Conservation (phyloP, 176 grass and related monocot genomes). For the Phragmites australis region DNA sequence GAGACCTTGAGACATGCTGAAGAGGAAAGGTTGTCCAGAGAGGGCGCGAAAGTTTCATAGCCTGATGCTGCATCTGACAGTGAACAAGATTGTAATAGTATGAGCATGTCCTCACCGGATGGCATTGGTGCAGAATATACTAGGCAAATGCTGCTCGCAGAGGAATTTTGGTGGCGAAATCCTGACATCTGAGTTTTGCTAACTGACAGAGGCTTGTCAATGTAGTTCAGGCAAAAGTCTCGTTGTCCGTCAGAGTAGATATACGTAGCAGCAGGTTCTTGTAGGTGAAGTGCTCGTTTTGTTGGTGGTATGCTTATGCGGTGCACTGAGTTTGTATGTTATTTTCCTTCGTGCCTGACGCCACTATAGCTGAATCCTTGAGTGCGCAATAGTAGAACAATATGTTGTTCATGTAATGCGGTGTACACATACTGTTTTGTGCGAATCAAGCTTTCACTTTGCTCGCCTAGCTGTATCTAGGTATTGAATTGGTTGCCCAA, state of each 20-base stretch:
- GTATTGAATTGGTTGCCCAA: neutral
- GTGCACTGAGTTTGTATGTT: neutral
- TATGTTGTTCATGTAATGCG: neutral
- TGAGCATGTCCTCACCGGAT: neutral
- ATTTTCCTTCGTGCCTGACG: neutral
- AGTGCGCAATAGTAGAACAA: constrained; percentile 15
- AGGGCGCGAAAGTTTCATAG: constrained; percentile 52
- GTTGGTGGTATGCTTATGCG: constrained; percentile 12
- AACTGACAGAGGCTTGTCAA: neutral
- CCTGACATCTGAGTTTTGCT: constrained; percentile 38
- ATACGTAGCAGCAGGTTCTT: constrained; percentile 16
- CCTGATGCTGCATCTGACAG: constrained; percentile 24
- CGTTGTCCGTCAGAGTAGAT: constrained; percentile 25
- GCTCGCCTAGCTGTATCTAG: neutral
- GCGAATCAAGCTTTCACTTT: neutral
- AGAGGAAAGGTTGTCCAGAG: constrained; percentile 45
- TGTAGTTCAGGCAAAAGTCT: neutral
- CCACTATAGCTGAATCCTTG: constrained; percentile 7
- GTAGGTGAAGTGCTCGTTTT: constrained; percentile 9
- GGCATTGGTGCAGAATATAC: constrained; percentile 6
- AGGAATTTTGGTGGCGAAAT: constrained; percentile 27
- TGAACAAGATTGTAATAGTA: constrained; percentile 15
- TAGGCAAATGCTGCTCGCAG: constrained; percentile 5
- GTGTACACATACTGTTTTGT: neutral
- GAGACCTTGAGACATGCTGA: constrained; percentile 54